Base-by-base conservation (phyloP, 257 asterid genomes). In the Plectranthus barbatus region DNA sequence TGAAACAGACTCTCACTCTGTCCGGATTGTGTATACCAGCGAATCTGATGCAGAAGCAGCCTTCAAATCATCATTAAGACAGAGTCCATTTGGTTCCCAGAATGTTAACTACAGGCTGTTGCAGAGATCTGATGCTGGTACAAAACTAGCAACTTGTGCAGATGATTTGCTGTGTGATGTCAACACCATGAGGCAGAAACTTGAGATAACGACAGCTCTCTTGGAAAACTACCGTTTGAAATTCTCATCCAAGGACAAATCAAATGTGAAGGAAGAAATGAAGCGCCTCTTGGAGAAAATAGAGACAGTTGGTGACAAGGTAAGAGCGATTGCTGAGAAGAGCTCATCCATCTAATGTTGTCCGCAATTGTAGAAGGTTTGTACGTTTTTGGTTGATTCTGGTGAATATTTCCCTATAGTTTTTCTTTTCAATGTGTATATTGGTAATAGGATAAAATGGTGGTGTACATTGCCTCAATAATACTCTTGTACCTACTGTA, bases 21-120 rank as follows among this genome's bases (percentile, higher is more conserved):
- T 65, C 29, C 65, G 60, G 68, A 66, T 89, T 54, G 84, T 73
- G 55, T 86, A 70, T 50, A 7, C 0, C 9, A 77, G 68, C 2
- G 76, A 64, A 21, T 56, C 82, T 54, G 83, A 80, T 70, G 87
- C 87, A 15, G 80, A 75, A 69, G 75, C 57, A 36, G 97, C 95
- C 73, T 72, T 82, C 44, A 66, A 46, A 31, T 78, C 76, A 33
- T 80, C 83, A 2, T 21, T 77, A 8, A 75, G 9, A 20, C 56
- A 76, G 41, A 79, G 78, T 44, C 83, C 88, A 6, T 84, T 77
- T 60, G 86, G 82, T 20, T 44, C 54, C 1, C 60, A 49, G 33
- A 60, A 60, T 49, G 86, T 79, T 6, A 74, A 67, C 20, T 81
- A 76, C 20, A 57, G 11, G 63, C 66, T 80, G 61, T 77, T 70